Percentiles rank a stretch among this genome's conserved stretches.
These are phyloP conservation scores for Brassica rapa DNA, from an alignment of 345 rosid species.

Conservation along the genomic window DNA sequence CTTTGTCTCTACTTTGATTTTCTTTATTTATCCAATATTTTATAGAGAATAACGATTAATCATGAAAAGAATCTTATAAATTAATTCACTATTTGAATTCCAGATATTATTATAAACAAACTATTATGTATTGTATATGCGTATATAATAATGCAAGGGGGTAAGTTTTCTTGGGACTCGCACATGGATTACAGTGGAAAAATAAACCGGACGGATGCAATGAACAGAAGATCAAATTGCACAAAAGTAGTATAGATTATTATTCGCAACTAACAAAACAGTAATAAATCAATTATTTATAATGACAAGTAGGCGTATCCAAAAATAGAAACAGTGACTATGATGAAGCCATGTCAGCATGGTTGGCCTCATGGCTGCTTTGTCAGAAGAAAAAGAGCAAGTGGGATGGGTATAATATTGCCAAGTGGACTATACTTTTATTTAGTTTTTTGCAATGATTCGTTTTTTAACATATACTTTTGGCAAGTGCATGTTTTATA, in stretches of 20 bases:
- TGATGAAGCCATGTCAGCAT: slow-evolving; percentile 40
- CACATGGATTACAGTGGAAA: slow-evolving; percentile 39
- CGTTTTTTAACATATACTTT: slow-evolving; percentile 29
- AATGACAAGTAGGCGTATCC: slow-evolving; percentile 40
- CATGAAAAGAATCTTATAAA: slow-evolving; percentile 33
- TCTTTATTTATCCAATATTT: slow-evolving; percentile 10
- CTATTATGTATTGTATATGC: not conserved
- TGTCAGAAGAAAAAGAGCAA: slow-evolving; percentile 39
- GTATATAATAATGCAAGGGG: slow-evolving; percentile 37
- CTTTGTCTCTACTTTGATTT: slow-evolving; percentile 33
- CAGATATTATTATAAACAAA: slow-evolving; percentile 2
- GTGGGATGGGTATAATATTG: slow-evolving; percentile 29
- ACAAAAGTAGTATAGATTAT: slow-evolving; percentile 10
- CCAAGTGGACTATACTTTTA: slow-evolving; percentile 39
- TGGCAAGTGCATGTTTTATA: slow-evolving; percentile 40
- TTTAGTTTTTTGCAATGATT: slow-evolving; percentile 28
- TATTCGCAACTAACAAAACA: slow-evolving; percentile 5
- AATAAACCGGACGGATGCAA: slow-evolving; percentile 20
- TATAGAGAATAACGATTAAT: slow-evolving; percentile 21
- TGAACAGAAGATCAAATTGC: slow-evolving; percentile 33
- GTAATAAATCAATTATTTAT: not conserved
- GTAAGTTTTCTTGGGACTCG: slow-evolving; percentile 34
- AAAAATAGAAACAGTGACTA: slow-evolving; percentile 23
- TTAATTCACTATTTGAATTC: slow-evolving; percentile 21
- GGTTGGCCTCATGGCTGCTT: slow-evolving; percentile 32